Evolutionary conservation across 352 stramenopile genomes (phyloP), one percentile per base, ranked within the genome.

Genomic region (Globisporangium barbulae): DNA sequence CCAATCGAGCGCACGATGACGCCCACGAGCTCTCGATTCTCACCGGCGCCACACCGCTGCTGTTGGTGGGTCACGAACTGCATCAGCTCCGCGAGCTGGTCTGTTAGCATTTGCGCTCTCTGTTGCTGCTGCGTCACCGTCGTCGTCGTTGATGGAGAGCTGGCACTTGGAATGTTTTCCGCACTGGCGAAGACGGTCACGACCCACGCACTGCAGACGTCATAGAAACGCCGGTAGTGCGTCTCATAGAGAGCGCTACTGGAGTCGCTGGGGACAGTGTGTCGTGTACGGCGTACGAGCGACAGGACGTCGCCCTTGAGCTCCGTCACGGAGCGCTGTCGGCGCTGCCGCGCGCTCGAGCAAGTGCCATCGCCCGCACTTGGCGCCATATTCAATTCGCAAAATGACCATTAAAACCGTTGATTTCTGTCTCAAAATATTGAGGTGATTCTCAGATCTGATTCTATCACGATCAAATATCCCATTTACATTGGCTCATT

Each of bases 241-340:
- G 55, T 6, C 13, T 42, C 41, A 12, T 53, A 4, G 41, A 42
- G 25, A 39, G 41, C 28, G 22, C 2, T 22, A 12, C 42, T 33
- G 17, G n/a, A 49, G 35, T 45, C 45, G 13, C 33, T 50, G 15
- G 10, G 12, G 2, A 47, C 19, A 28, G 15, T 7, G 21, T 31
- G 19, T 31, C 7, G 25, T 6, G 47, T 58, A 9, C 19, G 37
- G 4, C 37, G 69, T 8, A 79, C 64, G 6, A 79, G 61, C 10
- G 64, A 53, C 17, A 72, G 57, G 53, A 74, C 72, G 45, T 69
- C 55, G 1, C 64, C 58, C 22, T 61, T 66, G 63, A 79, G 63
- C 22, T 62, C 37, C 22, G 52, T 7, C 13, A 28, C 42, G 8
- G 37, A 59, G 30, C 61, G 61, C 42, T 37, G 39, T 10, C 6